These are phyloP conservation scores for Brassica nigra DNA, from an alignment of 345 rosid species.

Conservation along the genomic window DNA sequence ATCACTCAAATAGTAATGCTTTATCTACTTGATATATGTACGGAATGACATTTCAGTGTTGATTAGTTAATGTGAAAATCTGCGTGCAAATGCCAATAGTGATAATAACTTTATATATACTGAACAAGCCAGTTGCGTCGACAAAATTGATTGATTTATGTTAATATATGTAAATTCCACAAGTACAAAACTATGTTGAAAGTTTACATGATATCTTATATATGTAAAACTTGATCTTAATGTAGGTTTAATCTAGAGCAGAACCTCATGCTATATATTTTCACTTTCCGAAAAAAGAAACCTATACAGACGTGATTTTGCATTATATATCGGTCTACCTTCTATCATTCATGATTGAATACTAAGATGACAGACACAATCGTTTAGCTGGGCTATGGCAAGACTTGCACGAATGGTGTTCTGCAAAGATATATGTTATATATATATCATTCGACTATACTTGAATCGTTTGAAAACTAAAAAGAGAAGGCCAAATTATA, in stretches of 20 bases:
- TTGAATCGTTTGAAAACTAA: neutral
- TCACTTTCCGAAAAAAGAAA: slow-evolving; percentile 10
- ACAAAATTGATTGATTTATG: neutral
- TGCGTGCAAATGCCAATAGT: neutral
- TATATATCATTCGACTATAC: neutral
- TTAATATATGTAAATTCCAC: neutral
- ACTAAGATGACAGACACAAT: neutral
- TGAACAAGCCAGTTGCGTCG: neutral
- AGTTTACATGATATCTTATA: neutral
- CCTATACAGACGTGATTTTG: neutral
- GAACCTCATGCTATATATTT: neutral
- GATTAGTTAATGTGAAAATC: neutral
- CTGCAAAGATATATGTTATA: neutral
- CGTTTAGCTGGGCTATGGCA: neutral
- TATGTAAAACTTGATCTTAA: neutral
- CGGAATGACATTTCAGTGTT: slow-evolving; percentile 5
- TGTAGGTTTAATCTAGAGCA: neutral
- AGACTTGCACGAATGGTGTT: neutral
- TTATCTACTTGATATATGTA: slow-evolving; percentile 1
- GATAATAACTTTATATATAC: neutral
- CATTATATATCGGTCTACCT: neutral
- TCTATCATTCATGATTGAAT: slow-evolving; percentile 4
- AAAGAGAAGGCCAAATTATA: neutral
- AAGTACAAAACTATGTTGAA: neutral
- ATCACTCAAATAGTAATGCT: slow-evolving; percentile 11